phyloP scores from a whole-genome alignment of 176 grass and related monocot species.

The Pharus latifolius region DNA sequence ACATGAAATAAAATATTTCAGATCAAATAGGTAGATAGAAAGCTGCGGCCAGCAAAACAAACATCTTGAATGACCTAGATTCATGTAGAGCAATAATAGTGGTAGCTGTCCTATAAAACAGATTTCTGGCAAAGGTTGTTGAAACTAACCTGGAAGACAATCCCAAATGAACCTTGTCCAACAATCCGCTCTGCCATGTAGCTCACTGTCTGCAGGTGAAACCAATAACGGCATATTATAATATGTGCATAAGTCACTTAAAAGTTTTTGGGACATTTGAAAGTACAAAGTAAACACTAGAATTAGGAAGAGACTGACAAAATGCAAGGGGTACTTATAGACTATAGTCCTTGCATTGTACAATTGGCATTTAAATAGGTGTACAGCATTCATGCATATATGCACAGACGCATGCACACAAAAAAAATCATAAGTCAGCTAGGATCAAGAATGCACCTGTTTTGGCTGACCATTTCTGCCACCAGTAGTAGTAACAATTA shows the following conservation, averaged over 20 bases:
- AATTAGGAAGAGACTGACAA: not conserved
- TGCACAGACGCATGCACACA: not conserved
- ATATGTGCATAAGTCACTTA: not conserved
- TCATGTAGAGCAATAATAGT: not conserved
- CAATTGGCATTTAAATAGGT: not conserved
- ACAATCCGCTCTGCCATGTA: conserved; percentile 72
- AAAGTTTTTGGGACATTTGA: not conserved
- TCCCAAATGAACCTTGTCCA: conserved; percentile 66
- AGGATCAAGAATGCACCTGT: conserved; percentile 31
- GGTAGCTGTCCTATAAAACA: not conserved
- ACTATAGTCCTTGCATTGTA: not conserved
- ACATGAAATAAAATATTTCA: not conserved
- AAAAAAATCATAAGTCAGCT: not conserved
- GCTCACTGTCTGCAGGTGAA: conserved; percentile 50
- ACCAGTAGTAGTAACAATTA: conserved; percentile 73
- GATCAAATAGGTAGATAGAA: not conserved
- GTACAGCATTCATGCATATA: not conserved
- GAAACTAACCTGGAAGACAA: conserved; percentile 64
- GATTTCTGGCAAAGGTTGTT: not conserved
- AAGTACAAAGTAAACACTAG: not conserved
- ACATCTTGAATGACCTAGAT: not conserved
- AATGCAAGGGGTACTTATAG: not conserved
- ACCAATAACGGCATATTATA: conserved; percentile 3
- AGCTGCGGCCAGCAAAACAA: not conserved
- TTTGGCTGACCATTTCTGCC: conserved; percentile 77